These are phyloP conservation scores for Penicillium brevicompactum DNA, from an alignment of 2,329 filamentous ascomycete genomes.

Conservation along the genomic window DNA sequence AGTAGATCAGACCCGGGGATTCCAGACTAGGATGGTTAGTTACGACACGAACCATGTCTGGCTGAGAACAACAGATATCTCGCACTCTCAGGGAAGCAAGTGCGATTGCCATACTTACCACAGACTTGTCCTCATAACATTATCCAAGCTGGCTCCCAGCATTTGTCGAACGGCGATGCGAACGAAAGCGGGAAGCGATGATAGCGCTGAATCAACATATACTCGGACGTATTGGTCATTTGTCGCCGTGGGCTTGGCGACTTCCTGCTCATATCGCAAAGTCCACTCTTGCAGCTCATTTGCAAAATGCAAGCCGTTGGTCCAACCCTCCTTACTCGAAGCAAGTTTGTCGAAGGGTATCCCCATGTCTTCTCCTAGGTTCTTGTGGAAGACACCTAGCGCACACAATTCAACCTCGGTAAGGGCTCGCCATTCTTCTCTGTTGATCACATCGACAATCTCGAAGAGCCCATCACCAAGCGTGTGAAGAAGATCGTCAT, in stretches of 20 bases:
- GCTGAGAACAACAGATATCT: not conserved
- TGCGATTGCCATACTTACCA: conserved; percentile 7
- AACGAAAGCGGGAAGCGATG: conserved; percentile 12
- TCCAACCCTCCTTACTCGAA: conserved; percentile 13
- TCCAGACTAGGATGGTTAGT: conserved; percentile 9
- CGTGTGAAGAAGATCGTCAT: conserved; percentile 62
- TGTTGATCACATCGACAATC: conserved; percentile 59
- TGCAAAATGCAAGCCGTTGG: conserved; percentile 9
- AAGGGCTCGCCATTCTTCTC: conserved; percentile 67
- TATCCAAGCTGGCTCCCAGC: conserved; percentile 15
- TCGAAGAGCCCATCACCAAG: conserved; percentile 63
- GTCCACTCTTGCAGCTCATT: conserved; percentile 13
- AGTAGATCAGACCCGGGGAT: not conserved
- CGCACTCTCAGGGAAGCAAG: too few relatives aligned
- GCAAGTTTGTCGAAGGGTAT: conserved; percentile 46
- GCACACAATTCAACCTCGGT: conserved; percentile 67
- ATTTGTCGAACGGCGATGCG: conserved; percentile 14
- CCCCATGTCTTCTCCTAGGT: conserved; percentile 66
- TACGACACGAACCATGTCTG: not conserved
- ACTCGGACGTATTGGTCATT: conserved; percentile 20
- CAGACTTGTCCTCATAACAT: conserved; percentile 21
- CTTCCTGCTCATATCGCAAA: conserved; percentile 12
- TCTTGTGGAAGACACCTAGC: conserved; percentile 63
- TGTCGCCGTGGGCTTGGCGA: conserved; percentile 14
- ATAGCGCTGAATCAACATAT: conserved; percentile 16